Conservation (phyloP, 371 early-diverging fungal genomes). For the Neoconidiobolus thromboides region DNA sequence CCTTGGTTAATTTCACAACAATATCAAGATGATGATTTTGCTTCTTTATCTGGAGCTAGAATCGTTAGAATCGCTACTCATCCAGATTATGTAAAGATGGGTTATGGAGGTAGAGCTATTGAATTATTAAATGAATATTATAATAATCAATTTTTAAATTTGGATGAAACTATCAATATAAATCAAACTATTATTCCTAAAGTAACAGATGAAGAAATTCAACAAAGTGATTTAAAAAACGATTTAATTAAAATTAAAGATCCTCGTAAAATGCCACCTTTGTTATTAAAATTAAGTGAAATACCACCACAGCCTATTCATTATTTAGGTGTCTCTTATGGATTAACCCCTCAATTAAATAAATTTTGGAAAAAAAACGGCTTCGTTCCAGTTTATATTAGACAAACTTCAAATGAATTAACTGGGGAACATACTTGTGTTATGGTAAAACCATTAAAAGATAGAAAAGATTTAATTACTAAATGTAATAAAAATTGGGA, state of each 20-base stretch:
- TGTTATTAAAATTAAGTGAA: conserved; percentile 62
- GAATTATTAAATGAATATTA: conserved; percentile 72
- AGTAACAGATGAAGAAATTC: conserved; percentile 31
- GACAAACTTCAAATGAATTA: conserved; percentile 89
- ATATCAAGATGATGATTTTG: conserved; percentile 94
- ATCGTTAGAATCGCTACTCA: conserved; percentile 99
- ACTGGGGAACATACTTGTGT: conserved; percentile 98
- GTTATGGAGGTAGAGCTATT: conserved; percentile 85
- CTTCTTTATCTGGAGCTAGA: conserved; percentile 82
- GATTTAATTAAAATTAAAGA: conserved; percentile 72
- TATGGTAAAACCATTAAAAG: conserved; percentile 62
- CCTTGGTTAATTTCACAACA: conserved; percentile 92
- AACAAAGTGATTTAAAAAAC: conserved; percentile 34
- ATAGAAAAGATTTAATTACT: conserved; percentile 17
- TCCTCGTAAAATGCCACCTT: conserved; percentile 73
- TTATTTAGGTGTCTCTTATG: conserved; percentile 96
- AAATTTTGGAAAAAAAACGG: conserved; percentile 93
- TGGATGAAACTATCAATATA: conserved; percentile 41
- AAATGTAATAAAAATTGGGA: conserved; percentile 43
- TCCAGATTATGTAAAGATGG: conserved; percentile 94
- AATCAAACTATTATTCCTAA: conserved; percentile 8
- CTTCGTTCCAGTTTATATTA: conserved; percentile 86
- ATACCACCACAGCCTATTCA: conserved; percentile 60
- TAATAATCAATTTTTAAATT: conserved; percentile 48
- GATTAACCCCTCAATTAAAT: conserved; percentile 73